These are phyloP conservation scores for Turritis glabra DNA, from an alignment of 345 rosid species.

Conservation along the genomic window DNA sequence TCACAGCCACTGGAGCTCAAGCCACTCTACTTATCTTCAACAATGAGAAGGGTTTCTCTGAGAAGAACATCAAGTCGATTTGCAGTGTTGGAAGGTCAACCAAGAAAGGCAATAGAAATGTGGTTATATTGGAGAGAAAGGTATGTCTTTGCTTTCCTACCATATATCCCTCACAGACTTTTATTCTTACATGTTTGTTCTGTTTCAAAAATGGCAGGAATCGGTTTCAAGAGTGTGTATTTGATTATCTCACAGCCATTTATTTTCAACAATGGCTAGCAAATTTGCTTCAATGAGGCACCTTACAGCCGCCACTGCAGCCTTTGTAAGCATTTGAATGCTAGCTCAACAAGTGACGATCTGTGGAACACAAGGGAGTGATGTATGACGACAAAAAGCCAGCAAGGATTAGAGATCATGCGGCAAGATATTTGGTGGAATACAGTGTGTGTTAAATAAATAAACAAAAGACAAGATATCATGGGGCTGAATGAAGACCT, in stretches of 20 bases:
- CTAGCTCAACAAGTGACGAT: too few species aligned
- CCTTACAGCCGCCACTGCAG: slow-evolving; percentile 63
- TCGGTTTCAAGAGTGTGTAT: slow-evolving; percentile 75
- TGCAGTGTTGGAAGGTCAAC: slow-evolving; percentile 71
- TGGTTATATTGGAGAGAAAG: slow-evolving; percentile 85
- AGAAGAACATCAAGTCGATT: slow-evolving; percentile 61
- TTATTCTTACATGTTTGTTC: neutral
- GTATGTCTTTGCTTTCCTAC: slow-evolving; percentile 32
- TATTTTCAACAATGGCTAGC: slow-evolving; percentile 73
- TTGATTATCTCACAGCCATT: slow-evolving; percentile 54
- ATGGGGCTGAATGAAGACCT: too few species aligned
- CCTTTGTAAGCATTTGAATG: too few species aligned
- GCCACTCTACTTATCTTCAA: slow-evolving; percentile 68
- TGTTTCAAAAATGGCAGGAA: slow-evolving; percentile 44
- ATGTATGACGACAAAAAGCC: too few species aligned
- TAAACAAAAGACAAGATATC: too few species aligned
- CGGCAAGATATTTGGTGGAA: too few species aligned
- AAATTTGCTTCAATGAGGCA: slow-evolving; percentile 59
- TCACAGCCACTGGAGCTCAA: slow-evolving; percentile 66
- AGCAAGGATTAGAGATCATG: too few species aligned
- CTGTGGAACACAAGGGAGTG: too few species aligned
- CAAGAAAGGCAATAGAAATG: slow-evolving; percentile 63
- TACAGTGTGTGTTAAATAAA: too few species aligned
- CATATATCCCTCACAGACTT: neutral
- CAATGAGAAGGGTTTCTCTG: slow-evolving; percentile 67